Conservation (phyloP, 1,284 basidiomycete genomes). For the Prillingera fragicola region DNA sequence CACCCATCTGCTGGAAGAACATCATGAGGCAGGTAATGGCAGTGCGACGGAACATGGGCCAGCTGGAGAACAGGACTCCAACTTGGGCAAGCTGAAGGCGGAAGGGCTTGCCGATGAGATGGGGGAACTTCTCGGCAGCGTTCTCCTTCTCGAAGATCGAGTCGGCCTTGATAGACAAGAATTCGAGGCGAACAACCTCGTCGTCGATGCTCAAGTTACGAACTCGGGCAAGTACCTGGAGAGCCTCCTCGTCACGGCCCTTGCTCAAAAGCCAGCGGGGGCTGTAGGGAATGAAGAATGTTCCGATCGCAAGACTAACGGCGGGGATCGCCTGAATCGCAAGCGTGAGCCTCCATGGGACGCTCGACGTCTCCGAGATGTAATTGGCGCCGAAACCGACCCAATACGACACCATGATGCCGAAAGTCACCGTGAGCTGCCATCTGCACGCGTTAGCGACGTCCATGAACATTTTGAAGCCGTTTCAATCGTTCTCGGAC, state of each 20-base stretch:
- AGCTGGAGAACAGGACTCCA: conserved; percentile 13
- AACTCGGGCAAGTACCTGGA: conserved; percentile 57
- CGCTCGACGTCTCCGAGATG: conserved; percentile 50
- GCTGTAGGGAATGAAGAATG: conserved; percentile 51
- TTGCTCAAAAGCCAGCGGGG: conserved; percentile 59
- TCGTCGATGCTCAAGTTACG: conserved; percentile 56
- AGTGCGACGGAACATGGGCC: conserved; percentile 31
- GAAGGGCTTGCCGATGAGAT: conserved; percentile 10
- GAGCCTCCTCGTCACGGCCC: conserved; percentile 64
- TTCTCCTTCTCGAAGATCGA: conserved; percentile 52
- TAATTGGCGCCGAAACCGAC: conserved; percentile 63
- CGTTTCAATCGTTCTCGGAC: no score
- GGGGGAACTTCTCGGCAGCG: conserved; percentile 13
- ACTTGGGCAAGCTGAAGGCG: conserved; percentile 15
- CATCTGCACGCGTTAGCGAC: no score
- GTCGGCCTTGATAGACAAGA: conserved; percentile 71
- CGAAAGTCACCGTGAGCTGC: conserved; percentile 5
- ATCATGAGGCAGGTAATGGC: conserved; percentile 44
- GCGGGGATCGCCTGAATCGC: conserved; percentile 66
- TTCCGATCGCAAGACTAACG: conserved; percentile 42
- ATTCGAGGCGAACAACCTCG: conserved; percentile 67
- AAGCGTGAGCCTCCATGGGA: conserved; percentile 71
- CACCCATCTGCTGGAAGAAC: conserved; percentile 43
- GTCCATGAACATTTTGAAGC: no score
- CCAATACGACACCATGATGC: conserved; percentile 60